Conservation (phyloP, 2,329 filamentous ascomycete species). For the Penicillium sp. region DNA sequence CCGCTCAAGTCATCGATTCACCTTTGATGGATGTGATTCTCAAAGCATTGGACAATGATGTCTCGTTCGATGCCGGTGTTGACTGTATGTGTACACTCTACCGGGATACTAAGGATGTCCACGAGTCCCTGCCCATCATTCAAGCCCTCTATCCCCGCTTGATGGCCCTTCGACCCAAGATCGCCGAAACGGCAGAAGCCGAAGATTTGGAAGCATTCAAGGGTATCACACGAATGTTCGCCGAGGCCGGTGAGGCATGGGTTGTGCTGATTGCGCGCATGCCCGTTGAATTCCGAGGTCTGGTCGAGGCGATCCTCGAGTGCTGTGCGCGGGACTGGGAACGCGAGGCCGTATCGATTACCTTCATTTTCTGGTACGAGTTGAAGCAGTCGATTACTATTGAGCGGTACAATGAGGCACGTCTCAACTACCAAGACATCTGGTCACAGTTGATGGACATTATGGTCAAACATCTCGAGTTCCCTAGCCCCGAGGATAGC, state of each 20-base stretch:
- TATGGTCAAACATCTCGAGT: constrained; percentile 88
- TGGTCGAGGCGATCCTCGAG: constrained; percentile 92
- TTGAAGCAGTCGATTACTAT: constrained; percentile 94
- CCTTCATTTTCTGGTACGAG: constrained; percentile 98
- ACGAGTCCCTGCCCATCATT: constrained; percentile 84
- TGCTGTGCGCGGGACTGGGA: constrained; percentile 87
- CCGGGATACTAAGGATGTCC: constrained; percentile 88
- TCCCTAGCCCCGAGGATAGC: constrained; percentile 76
- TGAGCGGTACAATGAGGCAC: constrained; percentile 84
- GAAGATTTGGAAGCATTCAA: constrained; percentile 88
- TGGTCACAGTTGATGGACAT: constrained; percentile 92
- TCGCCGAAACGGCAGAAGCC: constrained; percentile 74
- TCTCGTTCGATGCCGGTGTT: constrained; percentile 83
- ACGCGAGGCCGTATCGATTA: constrained; percentile 88
- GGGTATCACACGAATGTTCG: constrained; percentile 85
- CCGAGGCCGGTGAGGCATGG: constrained; percentile 94
- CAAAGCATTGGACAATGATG: constrained; percentile 74
- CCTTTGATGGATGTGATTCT: constrained; percentile 83
- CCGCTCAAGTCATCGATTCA: constrained; percentile 81
- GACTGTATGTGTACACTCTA: constrained; percentile 94
- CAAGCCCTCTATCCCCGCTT: constrained; percentile 81
- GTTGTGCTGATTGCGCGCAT: constrained; percentile 87
- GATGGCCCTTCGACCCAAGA: constrained; percentile 75
- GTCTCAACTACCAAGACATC: constrained; percentile 76
- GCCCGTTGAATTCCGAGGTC: constrained; percentile 76